Evolutionary conservation across 2,329 filamentous ascomycete species (phyloP).

Genomic region (Trematosphaeria pertusa): DNA sequence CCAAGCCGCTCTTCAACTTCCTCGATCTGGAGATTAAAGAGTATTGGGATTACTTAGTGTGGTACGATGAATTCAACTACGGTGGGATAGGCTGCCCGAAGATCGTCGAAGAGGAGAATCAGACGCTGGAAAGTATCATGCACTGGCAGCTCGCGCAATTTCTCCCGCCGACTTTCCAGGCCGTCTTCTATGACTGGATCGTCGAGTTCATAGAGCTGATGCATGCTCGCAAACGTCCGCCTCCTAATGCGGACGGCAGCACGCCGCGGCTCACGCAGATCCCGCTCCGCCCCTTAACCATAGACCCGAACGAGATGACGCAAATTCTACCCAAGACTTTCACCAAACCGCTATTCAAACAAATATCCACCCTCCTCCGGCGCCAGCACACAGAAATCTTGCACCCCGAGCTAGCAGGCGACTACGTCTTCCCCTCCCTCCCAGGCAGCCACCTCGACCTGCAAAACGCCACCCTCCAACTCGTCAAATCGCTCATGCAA

Average conservation of each 20-base stretch:
- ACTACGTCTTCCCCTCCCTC: constrained; percentile 84
- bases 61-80: constrained; percentile 99
- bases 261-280: constrained; percentile 67
- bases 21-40: constrained; percentile 97
- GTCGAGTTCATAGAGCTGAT: constrained; percentile 95
- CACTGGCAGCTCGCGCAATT: constrained; percentile 97
- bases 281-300: constrained; percentile 61
- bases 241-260: constrained; percentile 55
- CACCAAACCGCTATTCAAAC: constrained; percentile 88
- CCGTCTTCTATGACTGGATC: constrained; percentile 89
- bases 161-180: constrained; percentile 79
- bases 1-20: constrained; percentile 95
- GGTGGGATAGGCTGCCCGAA: constrained; percentile 90
- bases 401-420: constrained; percentile 83
- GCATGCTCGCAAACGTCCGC: constrained; percentile 77
- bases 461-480: constrained; percentile 79
- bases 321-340: constrained; percentile 80
- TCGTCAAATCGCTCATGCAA: constrained; percentile 93
- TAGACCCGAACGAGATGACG: constrained; percentile 65
- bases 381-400: constrained; percentile 88
- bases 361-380: constrained; percentile 80
- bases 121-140: constrained; percentile 90
- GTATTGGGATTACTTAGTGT: constrained; percentile 98
- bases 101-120: constrained; percentile 76
- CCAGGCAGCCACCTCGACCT: constrained; percentile 72